Evolutionary conservation across 129 eudicot species (phyloP).

Genomic region (Chrysanthemum makinoi): DNA sequence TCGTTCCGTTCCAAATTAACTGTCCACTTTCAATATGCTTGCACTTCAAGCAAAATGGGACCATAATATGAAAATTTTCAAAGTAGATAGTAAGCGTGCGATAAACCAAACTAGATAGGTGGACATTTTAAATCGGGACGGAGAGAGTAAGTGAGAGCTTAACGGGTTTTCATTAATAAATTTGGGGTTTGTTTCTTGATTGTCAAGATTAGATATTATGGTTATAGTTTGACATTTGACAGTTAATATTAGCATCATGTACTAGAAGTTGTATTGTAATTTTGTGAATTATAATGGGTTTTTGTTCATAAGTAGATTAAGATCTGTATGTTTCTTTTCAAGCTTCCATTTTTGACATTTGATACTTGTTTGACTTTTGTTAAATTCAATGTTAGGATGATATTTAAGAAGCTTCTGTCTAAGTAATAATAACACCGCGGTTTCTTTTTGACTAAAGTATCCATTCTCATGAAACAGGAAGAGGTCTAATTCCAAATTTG

Average conservation of each 20-base stretch:
- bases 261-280: not conserved
- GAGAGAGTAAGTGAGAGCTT: not conserved
- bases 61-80: too few relatives aligned
- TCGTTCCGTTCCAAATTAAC: too few relatives aligned
- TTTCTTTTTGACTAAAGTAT: conserved; percentile 19
- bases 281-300: conserved; percentile 8
- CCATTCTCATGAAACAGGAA: conserved; percentile 38
- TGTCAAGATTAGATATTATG: conserved; percentile 15
- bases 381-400: conserved; percentile 8
- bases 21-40: too few relatives aligned
- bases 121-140: too few relatives aligned
- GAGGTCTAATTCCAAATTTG: conserved; percentile 5
- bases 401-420: conserved; percentile 10
- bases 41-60: too few relatives aligned
- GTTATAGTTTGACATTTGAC: conserved; percentile 26
- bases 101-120: too few relatives aligned
- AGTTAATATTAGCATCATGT: not conserved
- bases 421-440: not conserved
- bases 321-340: conserved; percentile 30
- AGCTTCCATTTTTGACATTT: conserved; percentile 31
- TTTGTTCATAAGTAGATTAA: not conserved
- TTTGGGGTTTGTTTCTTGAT: conserved; percentile 25
- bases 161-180: not conserved
- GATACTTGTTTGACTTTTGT: conserved; percentile 25
- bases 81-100: too few relatives aligned